These are phyloP conservation scores for Lepiota brunneoincarnata DNA, from an alignment of 768 basidiomycete genomes.

Conservation along the genomic window DNA sequence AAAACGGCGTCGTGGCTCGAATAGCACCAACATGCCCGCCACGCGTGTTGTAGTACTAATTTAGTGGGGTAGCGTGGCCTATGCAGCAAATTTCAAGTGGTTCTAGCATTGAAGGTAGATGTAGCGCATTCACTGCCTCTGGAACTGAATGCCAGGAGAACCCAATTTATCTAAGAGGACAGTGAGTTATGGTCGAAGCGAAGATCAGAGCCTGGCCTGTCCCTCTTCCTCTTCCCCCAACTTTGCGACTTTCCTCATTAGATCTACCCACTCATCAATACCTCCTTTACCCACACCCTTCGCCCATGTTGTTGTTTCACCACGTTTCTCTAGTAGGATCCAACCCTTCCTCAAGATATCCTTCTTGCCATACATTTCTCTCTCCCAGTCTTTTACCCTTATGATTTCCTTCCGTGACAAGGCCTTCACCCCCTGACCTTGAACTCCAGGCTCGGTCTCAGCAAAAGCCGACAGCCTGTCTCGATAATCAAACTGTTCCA, in stretches of 20 bases:
- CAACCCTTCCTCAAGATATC: slow-evolving; percentile 50
- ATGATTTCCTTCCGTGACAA: not conserved
- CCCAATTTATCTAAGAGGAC: no score
- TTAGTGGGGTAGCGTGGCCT: no score
- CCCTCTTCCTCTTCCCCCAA: slow-evolving; percentile 15
- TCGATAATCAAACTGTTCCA: slow-evolving; percentile 68
- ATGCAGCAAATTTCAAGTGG: no score
- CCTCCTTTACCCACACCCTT: slow-evolving; percentile 59
- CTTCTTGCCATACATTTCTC: slow-evolving; percentile 51
- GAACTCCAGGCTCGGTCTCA: slow-evolving; percentile 19
- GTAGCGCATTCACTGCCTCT: no score
- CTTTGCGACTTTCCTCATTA: slow-evolving; percentile 31
- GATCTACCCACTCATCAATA: slow-evolving; percentile 60
- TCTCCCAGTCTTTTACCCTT: slow-evolving; percentile 54
- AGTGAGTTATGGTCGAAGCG: not conserved
- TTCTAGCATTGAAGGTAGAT: no score
- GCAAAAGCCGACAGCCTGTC: slow-evolving; percentile 54
- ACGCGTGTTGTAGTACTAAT: no score
- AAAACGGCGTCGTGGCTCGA: no score
- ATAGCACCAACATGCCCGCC: no score
- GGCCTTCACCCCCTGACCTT: slow-evolving; percentile 10
- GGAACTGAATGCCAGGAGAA: no score
- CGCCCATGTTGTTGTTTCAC: slow-evolving; percentile 60
- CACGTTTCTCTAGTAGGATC: slow-evolving; percentile 52
- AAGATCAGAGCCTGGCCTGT: slow-evolving; percentile 9